Evolutionary conservation across 2,329 filamentous ascomycete species (phyloP).

Genomic region (Cladosporium cucumerinum): DNA sequence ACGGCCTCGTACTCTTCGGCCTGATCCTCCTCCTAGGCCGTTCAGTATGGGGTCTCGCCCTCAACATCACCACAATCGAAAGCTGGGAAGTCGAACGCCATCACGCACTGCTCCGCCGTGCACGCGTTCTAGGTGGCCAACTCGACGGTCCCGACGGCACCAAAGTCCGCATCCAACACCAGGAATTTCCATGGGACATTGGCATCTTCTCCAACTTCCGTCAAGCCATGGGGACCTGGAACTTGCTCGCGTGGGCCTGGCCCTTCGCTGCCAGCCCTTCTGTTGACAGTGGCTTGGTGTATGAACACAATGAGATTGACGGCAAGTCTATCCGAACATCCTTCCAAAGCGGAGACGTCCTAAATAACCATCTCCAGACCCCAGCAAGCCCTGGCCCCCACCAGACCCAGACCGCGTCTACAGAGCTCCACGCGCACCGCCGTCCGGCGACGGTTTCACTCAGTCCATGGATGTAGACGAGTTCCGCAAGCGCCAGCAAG

Average conservation of each 20-base stretch:
- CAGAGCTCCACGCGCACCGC: constrained; percentile 26
- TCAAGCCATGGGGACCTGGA: constrained; percentile 70
- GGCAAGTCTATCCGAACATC: constrained; percentile 39
- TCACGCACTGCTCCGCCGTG: constrained; percentile 43
- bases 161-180: constrained; percentile 54
- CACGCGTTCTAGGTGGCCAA: constrained; percentile 53
- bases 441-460: constrained; percentile 37
- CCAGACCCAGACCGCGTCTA: constrained; percentile 49
- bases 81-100: constrained; percentile 62
- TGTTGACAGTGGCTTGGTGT: constrained; percentile 53
- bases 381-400: constrained; percentile 46
- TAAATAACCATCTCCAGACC: constrained; percentile 24
- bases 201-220: constrained; percentile 70
- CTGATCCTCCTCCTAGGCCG: constrained; percentile 64
- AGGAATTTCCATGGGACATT: constrained; percentile 81
- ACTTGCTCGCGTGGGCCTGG: constrained; percentile 65
- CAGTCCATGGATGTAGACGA: constrained; percentile 46
- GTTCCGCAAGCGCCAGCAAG: constrained; percentile 53
- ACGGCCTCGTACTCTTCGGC: constrained; percentile 58
- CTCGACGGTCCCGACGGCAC: constrained; percentile 55
- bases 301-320: constrained; percentile 76
- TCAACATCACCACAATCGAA: constrained; percentile 79
- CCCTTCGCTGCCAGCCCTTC: constrained; percentile 58
- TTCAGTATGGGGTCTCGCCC: constrained; percentile 57
- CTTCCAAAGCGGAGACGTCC: background rate